Percentiles rank a stretch among this genome's conserved stretches.
These are phyloP conservation scores for Williopsis jadinii DNA, from an alignment of 1,139 yeast species.

Conservation along the genomic window DNA sequence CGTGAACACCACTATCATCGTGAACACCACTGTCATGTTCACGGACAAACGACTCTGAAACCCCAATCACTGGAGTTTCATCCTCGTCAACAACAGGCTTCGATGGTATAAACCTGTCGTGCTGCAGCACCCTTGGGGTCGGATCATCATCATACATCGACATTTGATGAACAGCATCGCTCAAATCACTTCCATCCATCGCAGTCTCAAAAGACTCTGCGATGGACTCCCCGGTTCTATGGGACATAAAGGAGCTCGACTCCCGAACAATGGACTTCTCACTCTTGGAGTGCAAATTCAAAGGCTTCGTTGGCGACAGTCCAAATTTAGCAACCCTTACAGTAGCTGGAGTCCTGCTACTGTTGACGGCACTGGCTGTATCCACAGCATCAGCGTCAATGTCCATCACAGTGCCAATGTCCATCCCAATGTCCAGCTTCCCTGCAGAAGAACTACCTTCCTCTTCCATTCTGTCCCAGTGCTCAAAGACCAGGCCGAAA, in stretches of 20 bases:
- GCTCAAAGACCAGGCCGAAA: no score
- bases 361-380: no score
- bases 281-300: slow-evolving; percentile 10
- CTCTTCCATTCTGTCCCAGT: no score
- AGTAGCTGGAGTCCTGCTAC: neutral
- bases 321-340: slow-evolving; percentile 1
- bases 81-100: neutral
- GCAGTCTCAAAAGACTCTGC: slow-evolving; percentile 17
- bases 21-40: no score
- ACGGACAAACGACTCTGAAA: neutral
- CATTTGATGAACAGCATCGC: neutral
- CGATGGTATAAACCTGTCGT: slow-evolving; percentile 3
- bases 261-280: neutral
- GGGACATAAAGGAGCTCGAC: slow-evolving; percentile 9
- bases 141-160: slow-evolving; percentile 17
- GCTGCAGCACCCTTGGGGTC: slow-evolving; percentile 14
- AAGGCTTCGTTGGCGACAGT: slow-evolving; percentile 20
- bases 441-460: no score
- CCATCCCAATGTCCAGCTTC: no score
- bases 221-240: slow-evolving; percentile 8
- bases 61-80: no score
- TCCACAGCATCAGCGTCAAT: no score
- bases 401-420: no score
- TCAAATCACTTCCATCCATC: slow-evolving; percentile 5
- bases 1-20: no score